phyloP scores from a whole-genome alignment of 2,329 filamentous ascomycete species.

The Trichoderma lentiforme region DNA sequence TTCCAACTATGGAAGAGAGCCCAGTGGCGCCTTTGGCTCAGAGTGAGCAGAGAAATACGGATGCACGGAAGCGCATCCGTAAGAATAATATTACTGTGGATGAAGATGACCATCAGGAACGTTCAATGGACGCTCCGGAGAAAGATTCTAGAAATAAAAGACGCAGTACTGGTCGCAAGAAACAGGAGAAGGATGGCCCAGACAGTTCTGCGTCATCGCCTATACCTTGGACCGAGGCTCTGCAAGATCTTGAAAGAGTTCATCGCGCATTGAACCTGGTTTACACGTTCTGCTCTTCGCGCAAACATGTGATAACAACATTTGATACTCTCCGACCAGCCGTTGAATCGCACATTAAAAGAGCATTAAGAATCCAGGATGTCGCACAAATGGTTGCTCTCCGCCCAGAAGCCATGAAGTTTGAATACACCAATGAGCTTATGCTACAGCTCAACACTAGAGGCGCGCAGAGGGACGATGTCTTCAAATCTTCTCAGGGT shows the following conservation, averaged over 20 bases:
- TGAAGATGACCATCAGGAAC: not conserved
- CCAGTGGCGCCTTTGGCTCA: not conserved
- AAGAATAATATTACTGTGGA: not conserved
- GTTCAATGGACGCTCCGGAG: not conserved
- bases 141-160: not conserved
- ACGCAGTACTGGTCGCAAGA: not conserved
- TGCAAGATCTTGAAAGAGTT: slow-evolving; percentile 69
- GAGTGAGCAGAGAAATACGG: no score
- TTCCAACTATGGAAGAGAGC: not conserved
- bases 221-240: slow-evolving; percentile 68
- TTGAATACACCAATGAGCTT: slow-evolving; percentile 81
- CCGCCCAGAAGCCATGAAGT: slow-evolving; percentile 74
- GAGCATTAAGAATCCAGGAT: slow-evolving; percentile 68
- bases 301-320: slow-evolving; percentile 88
- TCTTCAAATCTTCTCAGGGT: slow-evolving; percentile 50
- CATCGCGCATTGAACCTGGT: slow-evolving; percentile 87
- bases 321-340: slow-evolving; percentile 82
- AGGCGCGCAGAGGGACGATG: slow-evolving; percentile 62
- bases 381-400: slow-evolving; percentile 77
- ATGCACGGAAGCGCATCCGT: not conserved
- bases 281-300: slow-evolving; percentile 90
- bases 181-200: not conserved
- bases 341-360: slow-evolving; percentile 78
- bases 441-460: slow-evolving; percentile 77
- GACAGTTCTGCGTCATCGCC: slow-evolving; percentile 29